Conservation (phyloP, 768 basidiomycete genomes). For the Rubroboletus pulcherrimus region DNA sequence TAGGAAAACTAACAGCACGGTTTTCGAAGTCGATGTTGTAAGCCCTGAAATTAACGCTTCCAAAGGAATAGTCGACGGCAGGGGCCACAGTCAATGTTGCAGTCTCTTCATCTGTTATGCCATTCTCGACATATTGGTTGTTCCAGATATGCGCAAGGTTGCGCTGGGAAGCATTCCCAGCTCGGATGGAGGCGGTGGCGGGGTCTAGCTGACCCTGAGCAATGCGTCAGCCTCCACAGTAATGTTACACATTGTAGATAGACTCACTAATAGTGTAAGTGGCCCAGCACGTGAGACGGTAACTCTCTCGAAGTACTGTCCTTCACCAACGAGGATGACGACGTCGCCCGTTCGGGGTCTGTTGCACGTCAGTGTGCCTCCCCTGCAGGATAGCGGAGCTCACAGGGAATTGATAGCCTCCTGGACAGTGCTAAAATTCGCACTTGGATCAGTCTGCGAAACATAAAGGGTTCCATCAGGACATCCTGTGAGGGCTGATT, state of each 20-base stretch:
- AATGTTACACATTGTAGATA: neutral
- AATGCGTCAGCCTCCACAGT: neutral
- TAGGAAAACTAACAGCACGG: slow-evolving; percentile 45
- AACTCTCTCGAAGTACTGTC: slow-evolving; percentile 57
- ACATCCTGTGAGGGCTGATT: slow-evolving; percentile 49
- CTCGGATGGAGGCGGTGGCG: slow-evolving; percentile 35
- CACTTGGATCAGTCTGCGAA: slow-evolving; percentile 42
- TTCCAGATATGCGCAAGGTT: slow-evolving; percentile 55
- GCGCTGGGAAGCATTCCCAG: slow-evolving; percentile 41
- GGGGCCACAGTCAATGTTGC: slow-evolving; percentile 58
- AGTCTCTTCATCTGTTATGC: slow-evolving; percentile 54
- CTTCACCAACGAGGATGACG: slow-evolving; percentile 53
- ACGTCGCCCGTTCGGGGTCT: slow-evolving; percentile 42
- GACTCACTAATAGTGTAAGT: slow-evolving; percentile 50
- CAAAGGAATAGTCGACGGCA: slow-evolving; percentile 45
- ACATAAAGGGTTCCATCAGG: slow-evolving; percentile 59
- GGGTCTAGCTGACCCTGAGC: slow-evolving; percentile 48
- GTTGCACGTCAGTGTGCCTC: neutral
- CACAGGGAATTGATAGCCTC: slow-evolving; percentile 55
- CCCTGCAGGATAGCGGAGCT: slow-evolving; percentile 10
- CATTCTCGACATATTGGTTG: slow-evolving; percentile 39
- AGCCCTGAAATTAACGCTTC: slow-evolving; percentile 55
- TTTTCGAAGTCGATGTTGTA: slow-evolving; percentile 70
- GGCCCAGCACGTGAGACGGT: slow-evolving; percentile 53
- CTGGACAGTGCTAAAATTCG: slow-evolving; percentile 50